A percentile compares a stretch with the other conserved stretches of the same genome.
phyloP scores from a whole-genome alignment of 495 filamentous ascomycete genomes.

The Peziza echinospora region DNA sequence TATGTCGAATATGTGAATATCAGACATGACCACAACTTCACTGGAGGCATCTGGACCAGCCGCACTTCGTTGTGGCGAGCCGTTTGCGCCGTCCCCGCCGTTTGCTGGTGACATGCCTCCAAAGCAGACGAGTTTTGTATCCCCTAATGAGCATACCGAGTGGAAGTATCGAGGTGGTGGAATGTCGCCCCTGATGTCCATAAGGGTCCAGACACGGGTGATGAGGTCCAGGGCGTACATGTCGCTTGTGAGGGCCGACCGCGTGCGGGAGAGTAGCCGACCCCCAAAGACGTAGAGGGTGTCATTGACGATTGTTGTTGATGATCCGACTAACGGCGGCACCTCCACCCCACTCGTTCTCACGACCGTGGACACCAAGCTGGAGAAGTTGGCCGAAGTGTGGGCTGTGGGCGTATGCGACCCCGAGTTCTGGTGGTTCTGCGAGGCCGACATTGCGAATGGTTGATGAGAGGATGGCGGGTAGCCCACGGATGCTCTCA shows the following conservation, averaged over 20 bases:
- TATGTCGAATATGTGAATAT: conserved; percentile 94
- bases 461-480: too few relatives aligned
- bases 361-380: conserved; percentile 16
- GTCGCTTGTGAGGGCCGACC: conserved; percentile 60
- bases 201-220: conserved; percentile 72
- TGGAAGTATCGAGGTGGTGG: conserved; percentile 91
- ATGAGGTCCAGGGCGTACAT: conserved; percentile 87
- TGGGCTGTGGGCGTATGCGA: conserved; percentile 6
- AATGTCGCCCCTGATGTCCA: conserved; percentile 64
- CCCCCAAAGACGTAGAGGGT: conserved; percentile 94
- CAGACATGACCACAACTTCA: conserved; percentile 91
- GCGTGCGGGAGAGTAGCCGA: conserved; percentile 48
- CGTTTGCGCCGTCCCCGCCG: conserved; percentile 14
- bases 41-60: conserved; percentile 1
- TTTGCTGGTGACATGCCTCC: conserved; percentile 73
- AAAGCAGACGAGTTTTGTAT: conserved; percentile 92
- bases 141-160: conserved; percentile 76
- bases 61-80: conserved; percentile 24
- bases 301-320: conserved; percentile 83
- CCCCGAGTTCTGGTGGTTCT: background rate
- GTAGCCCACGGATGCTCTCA: too few relatives aligned
- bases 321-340: conserved; percentile 75
- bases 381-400: conserved; percentile 17
- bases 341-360: conserved; percentile 80
- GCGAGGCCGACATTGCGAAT: background rate